Percentiles rank a stretch among this genome's conserved stretches.
Conservation (phyloP, 208 protist species). For the Acanthamoeba quina region DNA sequence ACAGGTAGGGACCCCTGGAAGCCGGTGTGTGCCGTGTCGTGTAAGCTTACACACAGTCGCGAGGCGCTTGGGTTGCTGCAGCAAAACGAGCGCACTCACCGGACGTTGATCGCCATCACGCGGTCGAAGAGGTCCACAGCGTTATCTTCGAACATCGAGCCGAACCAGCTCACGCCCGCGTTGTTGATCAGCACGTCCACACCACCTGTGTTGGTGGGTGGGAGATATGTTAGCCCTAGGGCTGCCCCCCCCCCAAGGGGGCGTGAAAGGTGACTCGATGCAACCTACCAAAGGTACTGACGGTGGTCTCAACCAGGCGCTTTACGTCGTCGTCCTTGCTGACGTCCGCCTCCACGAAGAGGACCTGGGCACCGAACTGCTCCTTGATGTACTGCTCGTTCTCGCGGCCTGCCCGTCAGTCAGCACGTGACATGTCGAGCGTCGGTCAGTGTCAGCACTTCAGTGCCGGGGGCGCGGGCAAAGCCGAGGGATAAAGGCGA, state of each 20-base stretch:
- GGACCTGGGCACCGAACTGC: constrained; percentile 6
- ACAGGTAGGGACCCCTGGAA: constrained; percentile 16
- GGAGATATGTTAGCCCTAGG: too few relatives aligned
- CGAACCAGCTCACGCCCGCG: constrained; percentile 52
- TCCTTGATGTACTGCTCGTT: constrained; percentile 46
- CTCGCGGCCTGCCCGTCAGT: background rate
- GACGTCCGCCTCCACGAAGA: constrained; percentile 64
- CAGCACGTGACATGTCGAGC: background rate
- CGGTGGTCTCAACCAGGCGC: background rate
- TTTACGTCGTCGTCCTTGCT: constrained; percentile 57
- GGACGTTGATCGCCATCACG: constrained; percentile 42
- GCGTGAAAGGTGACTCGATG: background rate
- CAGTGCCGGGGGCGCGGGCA: too few relatives aligned
- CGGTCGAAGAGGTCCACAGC: constrained; percentile 23
- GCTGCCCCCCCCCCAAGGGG: background rate
- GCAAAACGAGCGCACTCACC: background rate
- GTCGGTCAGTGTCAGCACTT: background rate
- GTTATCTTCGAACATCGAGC: constrained; percentile 25
- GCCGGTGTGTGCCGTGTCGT: background rate
- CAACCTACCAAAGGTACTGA: constrained; percentile 21
- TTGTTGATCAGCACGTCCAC: constrained; percentile 67
- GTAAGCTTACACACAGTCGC: background rate
- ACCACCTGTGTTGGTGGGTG: background rate
- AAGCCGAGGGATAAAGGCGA: background rate
- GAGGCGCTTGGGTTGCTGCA: too few relatives aligned